Conservation (phyloP, 179 eudicot genomes). For the Silene noctiflora region DNA sequence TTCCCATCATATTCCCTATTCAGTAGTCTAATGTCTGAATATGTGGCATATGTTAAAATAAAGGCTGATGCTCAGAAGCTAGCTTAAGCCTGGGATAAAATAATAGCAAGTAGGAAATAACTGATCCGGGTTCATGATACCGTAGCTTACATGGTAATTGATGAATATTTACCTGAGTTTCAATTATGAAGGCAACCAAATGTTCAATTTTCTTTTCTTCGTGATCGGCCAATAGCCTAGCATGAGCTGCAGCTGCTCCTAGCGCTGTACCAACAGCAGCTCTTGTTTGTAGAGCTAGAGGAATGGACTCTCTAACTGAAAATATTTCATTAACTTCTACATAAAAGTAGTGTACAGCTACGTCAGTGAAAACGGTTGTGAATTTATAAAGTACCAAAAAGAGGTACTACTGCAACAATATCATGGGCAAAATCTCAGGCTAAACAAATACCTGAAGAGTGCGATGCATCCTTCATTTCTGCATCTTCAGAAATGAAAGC, state of each 20-base stretch:
- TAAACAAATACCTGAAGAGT: conserved; percentile 44
- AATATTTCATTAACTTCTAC: conserved; percentile 41
- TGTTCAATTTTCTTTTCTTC: conserved; percentile 84
- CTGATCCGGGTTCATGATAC: neutral
- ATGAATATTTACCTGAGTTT: conserved; percentile 54
- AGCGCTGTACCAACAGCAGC: conserved; percentile 88
- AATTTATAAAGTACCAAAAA: neutral
- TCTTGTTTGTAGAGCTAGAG: conserved; percentile 60
- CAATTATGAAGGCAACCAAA: conserved; percentile 57
- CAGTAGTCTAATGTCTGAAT: neutral
- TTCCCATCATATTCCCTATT: neutral
- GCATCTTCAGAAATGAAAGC: conserved; percentile 38
- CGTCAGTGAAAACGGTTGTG: neutral
- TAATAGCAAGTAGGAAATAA: neutral
- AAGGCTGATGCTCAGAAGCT: no score
- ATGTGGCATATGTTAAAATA: neutral
- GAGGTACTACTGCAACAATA: neutral
- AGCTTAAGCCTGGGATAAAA: neutral
- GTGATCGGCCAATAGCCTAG: conserved; percentile 81
- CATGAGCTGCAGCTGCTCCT: conserved; percentile 94
- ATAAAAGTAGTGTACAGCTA: neutral
- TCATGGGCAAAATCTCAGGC: neutral
- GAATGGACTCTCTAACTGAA: conserved; percentile 40
- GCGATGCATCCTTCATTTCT: conserved; percentile 40
- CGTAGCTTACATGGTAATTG: neutral